phyloP scores from a whole-genome alignment of 148 eudicot genomes.

The Pouteria glomerata region DNA sequence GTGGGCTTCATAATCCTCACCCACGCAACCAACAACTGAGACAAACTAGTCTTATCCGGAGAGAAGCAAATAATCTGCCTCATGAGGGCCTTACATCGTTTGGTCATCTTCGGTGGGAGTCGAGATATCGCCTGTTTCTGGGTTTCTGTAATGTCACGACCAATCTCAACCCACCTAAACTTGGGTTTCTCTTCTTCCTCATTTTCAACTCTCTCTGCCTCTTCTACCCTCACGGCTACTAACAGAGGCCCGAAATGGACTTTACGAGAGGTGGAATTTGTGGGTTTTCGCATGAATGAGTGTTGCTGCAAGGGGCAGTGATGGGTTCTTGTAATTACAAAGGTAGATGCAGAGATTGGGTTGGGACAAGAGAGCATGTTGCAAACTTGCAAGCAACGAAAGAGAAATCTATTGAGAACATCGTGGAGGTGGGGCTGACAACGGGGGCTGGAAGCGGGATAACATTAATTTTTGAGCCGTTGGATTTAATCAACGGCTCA shows the following conservation, averaged over 20 bases:
- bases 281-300: constrained; percentile 13
- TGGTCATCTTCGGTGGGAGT: constrained; percentile 67
- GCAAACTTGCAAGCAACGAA: too few species aligned
- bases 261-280: neutral
- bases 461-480: too few species aligned
- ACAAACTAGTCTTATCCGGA: constrained; percentile 39
- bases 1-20: constrained; percentile 64
- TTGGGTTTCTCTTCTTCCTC: constrained; percentile 25
- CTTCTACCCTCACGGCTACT: constrained; percentile 12
- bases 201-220: constrained; percentile 12
- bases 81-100: constrained; percentile 68
- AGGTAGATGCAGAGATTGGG: constrained; percentile 11
- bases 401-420: too few species aligned
- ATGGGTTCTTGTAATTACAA: neutral
- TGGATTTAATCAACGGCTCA: too few species aligned
- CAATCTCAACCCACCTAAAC: constrained; percentile 51
- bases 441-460: too few species aligned
- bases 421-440: too few species aligned
- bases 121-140: constrained; percentile 47
- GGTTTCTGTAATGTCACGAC: constrained; percentile 38
- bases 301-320: neutral
- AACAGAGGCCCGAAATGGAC: constrained; percentile 9
- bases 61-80: constrained; percentile 69
- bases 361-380: constrained; percentile 16
- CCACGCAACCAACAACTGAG: constrained; percentile 59